Percentiles rank a stretch among this genome's conserved stretches.
Evolutionary conservation across 2,329 filamentous ascomycete species (phyloP).

Genomic region (Beauveria pseudobassiana): DNA sequence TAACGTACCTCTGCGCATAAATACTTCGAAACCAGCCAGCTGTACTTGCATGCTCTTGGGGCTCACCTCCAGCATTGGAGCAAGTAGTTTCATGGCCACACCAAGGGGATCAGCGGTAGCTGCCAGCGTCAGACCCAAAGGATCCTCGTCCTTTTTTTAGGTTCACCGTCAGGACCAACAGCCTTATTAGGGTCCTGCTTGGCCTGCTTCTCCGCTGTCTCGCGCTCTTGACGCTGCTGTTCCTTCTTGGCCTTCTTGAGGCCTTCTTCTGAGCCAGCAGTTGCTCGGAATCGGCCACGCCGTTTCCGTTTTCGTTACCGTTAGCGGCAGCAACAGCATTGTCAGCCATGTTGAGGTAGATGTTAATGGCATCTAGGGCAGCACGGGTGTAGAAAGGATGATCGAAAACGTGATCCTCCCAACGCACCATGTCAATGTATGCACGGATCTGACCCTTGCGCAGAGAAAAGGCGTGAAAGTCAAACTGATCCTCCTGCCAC

Average conservation of each 20-base stretch:
- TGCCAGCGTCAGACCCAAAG: conserved; percentile 70
- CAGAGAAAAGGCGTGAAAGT: conserved; percentile 97
- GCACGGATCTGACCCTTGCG: conserved; percentile 91
- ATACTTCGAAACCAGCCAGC: conserved; percentile 82
- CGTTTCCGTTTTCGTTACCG: conserved; percentile 48
- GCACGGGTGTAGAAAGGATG: conserved; percentile 89
- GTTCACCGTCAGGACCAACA: conserved; percentile 49
- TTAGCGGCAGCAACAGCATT: conserved; percentile 60
- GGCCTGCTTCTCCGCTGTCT: conserved; percentile 68
- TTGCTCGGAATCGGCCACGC: conserved; percentile 44
- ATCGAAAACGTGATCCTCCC: conserved; percentile 86
- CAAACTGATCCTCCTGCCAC: conserved; percentile 98
- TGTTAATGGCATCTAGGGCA: conserved; percentile 70
- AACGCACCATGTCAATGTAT: conserved; percentile 92
- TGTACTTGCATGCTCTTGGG: conserved; percentile 77
- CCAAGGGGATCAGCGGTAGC: conserved; percentile 75
- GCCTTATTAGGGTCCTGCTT: conserved; percentile 81
- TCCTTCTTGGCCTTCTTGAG: conserved; percentile 87
- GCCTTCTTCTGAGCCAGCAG: conserved; percentile 75
- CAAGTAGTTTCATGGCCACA: conserved; percentile 81
- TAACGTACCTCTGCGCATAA: conserved; percentile 69
- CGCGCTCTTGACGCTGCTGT: conserved; percentile 55
- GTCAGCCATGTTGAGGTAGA: conserved; percentile 76
- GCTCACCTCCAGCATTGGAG: conserved; percentile 72
- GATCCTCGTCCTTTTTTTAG: conserved; percentile 85